Evolutionary conservation across 1,139 yeast genomes (phyloP).

Genomic region (Taiozyma sp.): DNA sequence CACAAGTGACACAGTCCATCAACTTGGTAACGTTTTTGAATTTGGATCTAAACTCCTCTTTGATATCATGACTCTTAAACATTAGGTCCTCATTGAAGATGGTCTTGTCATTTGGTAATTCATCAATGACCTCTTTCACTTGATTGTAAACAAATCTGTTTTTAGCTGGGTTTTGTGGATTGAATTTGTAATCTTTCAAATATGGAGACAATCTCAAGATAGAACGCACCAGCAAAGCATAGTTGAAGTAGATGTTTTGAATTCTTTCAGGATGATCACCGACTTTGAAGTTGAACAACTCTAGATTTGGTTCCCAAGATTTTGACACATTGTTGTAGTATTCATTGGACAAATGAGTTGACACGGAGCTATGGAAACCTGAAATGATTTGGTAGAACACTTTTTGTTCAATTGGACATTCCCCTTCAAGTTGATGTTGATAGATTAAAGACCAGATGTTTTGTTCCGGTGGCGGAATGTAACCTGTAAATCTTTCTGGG

Average conservation of each 20-base stretch:
- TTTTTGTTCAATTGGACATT: slow-evolving; percentile 73
- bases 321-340: slow-evolving; percentile 69
- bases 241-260: slow-evolving; percentile 86
- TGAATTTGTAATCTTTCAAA: slow-evolving; percentile 43
- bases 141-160: slow-evolving; percentile 42
- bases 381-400: slow-evolving; percentile 81
- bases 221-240: slow-evolving; percentile 81
- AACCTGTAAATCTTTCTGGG: slow-evolving; percentile 96
- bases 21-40: slow-evolving; percentile 86
- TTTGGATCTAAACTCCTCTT: slow-evolving; percentile 77
- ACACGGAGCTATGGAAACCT: slow-evolving; percentile 95
- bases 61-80: slow-evolving; percentile 49
- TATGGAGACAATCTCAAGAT: slow-evolving; percentile 56
- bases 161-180: slow-evolving; percentile 38
- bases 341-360: slow-evolving; percentile 88
- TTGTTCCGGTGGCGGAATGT: slow-evolving; percentile 86
- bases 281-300: slow-evolving; percentile 81
- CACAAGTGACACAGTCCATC: slow-evolving; percentile 99
- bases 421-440: slow-evolving; percentile 54
- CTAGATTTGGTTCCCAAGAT: slow-evolving; percentile 77
- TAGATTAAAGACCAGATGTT: slow-evolving; percentile 94
- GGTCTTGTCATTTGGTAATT: slow-evolving; percentile 39
- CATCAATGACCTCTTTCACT: slow-evolving; percentile 34
- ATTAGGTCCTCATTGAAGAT: slow-evolving; percentile 51
- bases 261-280: slow-evolving; percentile 87